Percentiles rank a stretch among this genome's conserved stretches.
Conservation (phyloP, 176 grass and related monocot species). For the Triticum dicoccoides region DNA sequence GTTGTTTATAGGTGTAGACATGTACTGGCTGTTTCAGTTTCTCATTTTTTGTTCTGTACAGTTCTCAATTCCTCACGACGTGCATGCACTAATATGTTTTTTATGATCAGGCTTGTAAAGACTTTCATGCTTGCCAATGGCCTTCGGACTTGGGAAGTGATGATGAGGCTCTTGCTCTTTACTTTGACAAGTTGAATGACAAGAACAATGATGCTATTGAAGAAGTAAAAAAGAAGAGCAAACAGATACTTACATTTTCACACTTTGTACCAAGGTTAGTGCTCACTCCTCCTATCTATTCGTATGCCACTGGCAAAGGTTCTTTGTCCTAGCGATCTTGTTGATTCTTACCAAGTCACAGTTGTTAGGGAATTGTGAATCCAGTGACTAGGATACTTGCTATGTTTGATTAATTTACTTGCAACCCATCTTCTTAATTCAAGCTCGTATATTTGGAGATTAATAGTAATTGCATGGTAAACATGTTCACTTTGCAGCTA, state of each 20-base stretch:
- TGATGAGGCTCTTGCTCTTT: conserved; percentile 69
- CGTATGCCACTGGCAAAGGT: not conserved
- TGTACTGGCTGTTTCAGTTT: not conserved
- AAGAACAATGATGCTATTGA: conserved; percentile 61
- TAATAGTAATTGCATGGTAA: not conserved
- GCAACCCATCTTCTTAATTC: not conserved
- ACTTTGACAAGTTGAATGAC: conserved; percentile 93
- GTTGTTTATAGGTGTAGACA: not conserved
- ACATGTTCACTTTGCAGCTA: not conserved
- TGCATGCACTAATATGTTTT: conserved; percentile 12
- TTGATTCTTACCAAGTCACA: not conserved
- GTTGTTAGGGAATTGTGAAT: not conserved
- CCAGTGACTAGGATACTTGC: not conserved
- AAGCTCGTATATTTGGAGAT: not conserved
- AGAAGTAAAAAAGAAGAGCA: conserved; percentile 71
- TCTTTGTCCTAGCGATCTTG: not conserved
- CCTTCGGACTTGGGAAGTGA: conserved; percentile 52
- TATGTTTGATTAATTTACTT: conserved; percentile 21
- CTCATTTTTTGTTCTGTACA: not conserved
- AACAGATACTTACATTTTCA: conserved; percentile 85
- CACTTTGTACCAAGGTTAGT: conserved; percentile 92
- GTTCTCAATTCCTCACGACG: not conserved
- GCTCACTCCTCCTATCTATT: conserved; percentile 8
- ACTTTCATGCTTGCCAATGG: conserved; percentile 91
- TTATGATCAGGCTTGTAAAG: conserved; percentile 78